Evolutionary conservation across 2,329 filamentous ascomycete species (phyloP), one percentile per base, ranked within the genome.

Genomic region (Coniochaeta sp.): DNA sequence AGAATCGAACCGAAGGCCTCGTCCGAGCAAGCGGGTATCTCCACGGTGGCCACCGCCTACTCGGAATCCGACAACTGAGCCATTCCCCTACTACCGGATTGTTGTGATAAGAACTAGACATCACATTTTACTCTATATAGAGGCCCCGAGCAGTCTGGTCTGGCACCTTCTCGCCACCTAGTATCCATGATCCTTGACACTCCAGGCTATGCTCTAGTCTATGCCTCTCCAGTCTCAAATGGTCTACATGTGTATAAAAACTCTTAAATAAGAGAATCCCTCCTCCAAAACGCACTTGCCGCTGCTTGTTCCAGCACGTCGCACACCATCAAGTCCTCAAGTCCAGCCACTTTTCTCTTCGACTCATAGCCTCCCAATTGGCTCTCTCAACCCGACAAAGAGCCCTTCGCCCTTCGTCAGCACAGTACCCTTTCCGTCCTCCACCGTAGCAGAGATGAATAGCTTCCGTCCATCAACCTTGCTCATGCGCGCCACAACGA

Each of bases 381-480:
- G 54, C 14, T 36, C 30, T 38, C 30, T 70, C 4, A 73, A 17
- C 38, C 62, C 62, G 4, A 76, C 68, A 66, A 82, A 88, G 65
- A 87, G 65, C n/a, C 74, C 78, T 32, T 87, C 82, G 1, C 73
- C 81, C 22, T 67, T 75, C 5, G 84, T 79, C 66, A 82, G 74
- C 40, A 82, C 71, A 2, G 65, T 71, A 1, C 80, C 79, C 2
- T 76, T 65, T 1, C 76, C 78, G 61, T 82, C 76, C 67, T 81
- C 79, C 22, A 87, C 69, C 34, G 73, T 75, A 1, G 74, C 81
- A 55, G 74, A 73, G 8, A 80, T 68, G 64, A 73, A 84, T 19
- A 78, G 72, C 72, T 88, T 88, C 64, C 82, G 76, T 4, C 81
- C 80, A 50, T 84, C 80, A 12, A 72, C 67, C 66, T 74, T 79